Conservation (phyloP, 139 green algal species). For the Gonium pectorale region DNA sequence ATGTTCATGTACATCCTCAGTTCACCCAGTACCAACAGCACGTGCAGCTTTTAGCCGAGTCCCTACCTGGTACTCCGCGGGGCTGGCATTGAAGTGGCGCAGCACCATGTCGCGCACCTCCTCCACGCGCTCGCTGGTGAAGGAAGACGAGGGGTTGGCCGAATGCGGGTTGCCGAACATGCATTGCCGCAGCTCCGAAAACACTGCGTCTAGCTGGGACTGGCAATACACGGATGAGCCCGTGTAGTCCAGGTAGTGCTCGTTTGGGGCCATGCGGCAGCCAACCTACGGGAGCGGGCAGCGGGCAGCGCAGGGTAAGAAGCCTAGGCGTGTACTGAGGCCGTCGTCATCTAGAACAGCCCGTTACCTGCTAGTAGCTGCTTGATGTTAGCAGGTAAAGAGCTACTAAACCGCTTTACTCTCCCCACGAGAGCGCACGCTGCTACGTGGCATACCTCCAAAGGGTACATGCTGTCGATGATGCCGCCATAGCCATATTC, state of each 20-base stretch:
- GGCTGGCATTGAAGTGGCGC: constrained; percentile 63
- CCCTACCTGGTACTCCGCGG: constrained; percentile 62
- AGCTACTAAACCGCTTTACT: too few relatives aligned
- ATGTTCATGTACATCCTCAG: too few relatives aligned
- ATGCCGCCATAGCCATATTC: constrained; percentile 71
- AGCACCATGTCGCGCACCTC: constrained; percentile 55
- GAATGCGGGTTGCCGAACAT: constrained; percentile 86
- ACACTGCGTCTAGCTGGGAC: constrained; percentile 64
- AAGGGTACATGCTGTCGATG: constrained; percentile 72
- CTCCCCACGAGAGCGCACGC: too few relatives aligned
- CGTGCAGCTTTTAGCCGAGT: too few relatives aligned
- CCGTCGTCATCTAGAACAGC: too few relatives aligned
- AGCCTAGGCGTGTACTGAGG: too few relatives aligned
- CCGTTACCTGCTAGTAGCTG: too few relatives aligned
- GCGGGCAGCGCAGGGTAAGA: not conserved
- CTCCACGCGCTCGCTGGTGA: constrained; percentile 56
- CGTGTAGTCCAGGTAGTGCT: constrained; percentile 88
- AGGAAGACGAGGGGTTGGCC: constrained; percentile 71
- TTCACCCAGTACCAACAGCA: too few relatives aligned
- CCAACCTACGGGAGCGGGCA: constrained; percentile 53
- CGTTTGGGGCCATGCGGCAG: constrained; percentile 62
- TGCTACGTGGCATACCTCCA: too few relatives aligned
- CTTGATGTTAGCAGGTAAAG: too few relatives aligned
- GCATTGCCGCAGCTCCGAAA: constrained; percentile 67
- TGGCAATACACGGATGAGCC: constrained; percentile 71